Evolutionary conservation across 2,329 filamentous ascomycete species (phyloP), one percentile per base, ranked within the genome.

Genomic region (Penicillium sp.): DNA sequence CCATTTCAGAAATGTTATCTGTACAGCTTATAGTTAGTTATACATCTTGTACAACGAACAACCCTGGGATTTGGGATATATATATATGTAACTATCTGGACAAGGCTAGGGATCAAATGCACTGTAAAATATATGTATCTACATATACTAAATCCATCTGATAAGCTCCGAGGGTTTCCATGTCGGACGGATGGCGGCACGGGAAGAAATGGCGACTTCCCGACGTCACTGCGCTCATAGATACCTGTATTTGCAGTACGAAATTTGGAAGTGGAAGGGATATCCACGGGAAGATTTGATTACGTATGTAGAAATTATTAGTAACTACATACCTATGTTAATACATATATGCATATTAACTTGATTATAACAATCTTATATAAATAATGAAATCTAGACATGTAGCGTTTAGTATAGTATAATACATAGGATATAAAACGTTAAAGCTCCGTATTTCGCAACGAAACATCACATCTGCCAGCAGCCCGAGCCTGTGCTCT

Each of bases 161-260:
- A 54, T 54, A 50, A 54, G 38, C 31, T 30, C 52, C 26, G 48
- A 50, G 50, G 41, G 7, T 36, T 42, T 31, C 16, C 22, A 37
- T 19, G 17, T 59, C 63, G 63, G 60, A 45, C 60, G 59, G 61
- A 60, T 64, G 61, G 51, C 60, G 63, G 57, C 53, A 60, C 61
- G 56, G 58, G 43, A 55, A 55, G 57, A 49, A 49, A 66, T 62
- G 61, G 58, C 60, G 60, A 67, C 61, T 60, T 66, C 59, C 61
- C 66, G 65, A 71, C 69, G 69, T 72, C 69, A 71, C 65, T 64
- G 56, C 59, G n/a, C 61, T 30, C 31, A 12, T 28, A 30, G 31
- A 53, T 53, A 41, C 28, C 22, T 48, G 51, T 53, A 53, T 49
- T 53, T 53, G 30, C 52, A 36, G 26, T 55, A 55, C 53, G 28